Evolutionary conservation across 2,329 filamentous ascomycete genomes (phyloP), one percentile per base, ranked within the genome.

Genomic region (Diaporthe aspalathi): DNA sequence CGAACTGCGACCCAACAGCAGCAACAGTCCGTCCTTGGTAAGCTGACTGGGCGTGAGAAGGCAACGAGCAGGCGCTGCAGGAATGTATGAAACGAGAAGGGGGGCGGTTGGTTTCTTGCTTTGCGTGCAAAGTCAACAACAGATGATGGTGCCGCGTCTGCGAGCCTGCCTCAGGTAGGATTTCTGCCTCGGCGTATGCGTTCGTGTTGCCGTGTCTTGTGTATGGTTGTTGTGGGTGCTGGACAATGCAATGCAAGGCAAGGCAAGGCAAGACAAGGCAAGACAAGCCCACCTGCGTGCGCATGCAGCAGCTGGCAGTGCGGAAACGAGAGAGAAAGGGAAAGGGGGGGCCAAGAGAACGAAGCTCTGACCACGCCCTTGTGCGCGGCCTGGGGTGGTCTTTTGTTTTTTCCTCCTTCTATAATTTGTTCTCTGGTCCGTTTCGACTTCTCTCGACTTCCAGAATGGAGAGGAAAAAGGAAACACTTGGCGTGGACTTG

Each of bases 331-430:
- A 12, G 11, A 12, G 22, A 32, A 29, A 63, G 22, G 60, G 43
- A 43, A 49, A 49, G 35, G 43, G 60, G 60, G 43, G 60, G 43
- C 60, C 60, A 63, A 63, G 60, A 63, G 20, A 49, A 63, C 43
- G 27, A 49, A 63, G 60, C 60, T 63, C 60, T 63, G 60, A 63
- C 60, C 60, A 63, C 40, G 60, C 60, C 60, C 60, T 24, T 17
- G 60, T 47, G 43, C 60, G 12, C 49, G 57, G 57, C 29, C 60
- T 63, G 43, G 57, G n/a, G n/a, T n/a, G n/a, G n/a, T n/a, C 24
- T 49, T 3, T 32, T 22, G 45, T 54, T 45, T 62, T 63, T 49
- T 49, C 16, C 60, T 63, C 45, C 43, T 63, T 49, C 27, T 63
- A 32, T 49, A 22, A 16, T 63, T 27, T 20, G 12, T 63, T 49